Evolutionary conservation across 2,329 filamentous ascomycete genomes (phyloP).

Genomic region (Trichoderma polysporum): DNA sequence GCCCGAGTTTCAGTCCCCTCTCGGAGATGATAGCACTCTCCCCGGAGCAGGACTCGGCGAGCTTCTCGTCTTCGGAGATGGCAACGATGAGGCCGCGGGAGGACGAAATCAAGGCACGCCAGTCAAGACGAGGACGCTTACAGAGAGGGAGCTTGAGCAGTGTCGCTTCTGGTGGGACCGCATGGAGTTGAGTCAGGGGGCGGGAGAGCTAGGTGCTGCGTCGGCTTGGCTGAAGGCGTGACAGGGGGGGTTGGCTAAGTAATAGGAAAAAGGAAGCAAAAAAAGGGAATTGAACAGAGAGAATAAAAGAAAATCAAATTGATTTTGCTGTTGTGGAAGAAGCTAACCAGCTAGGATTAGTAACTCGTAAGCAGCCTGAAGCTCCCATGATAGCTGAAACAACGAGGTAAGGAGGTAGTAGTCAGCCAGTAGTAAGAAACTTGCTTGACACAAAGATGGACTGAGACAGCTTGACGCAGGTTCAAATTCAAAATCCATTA

Average conservation of each 20-base stretch:
- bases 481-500: neutral
- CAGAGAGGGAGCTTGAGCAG: constrained; percentile 45
- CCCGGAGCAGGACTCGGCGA: constrained; percentile 30
- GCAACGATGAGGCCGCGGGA: constrained; percentile 55
- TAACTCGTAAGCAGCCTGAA: neutral
- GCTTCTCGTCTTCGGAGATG: constrained; percentile 57
- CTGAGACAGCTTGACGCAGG: neutral
- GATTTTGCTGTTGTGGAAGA: no score
- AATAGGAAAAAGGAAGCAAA: neutral
- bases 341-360: neutral
- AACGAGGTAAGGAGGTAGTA: neutral
- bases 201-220: constrained; percentile 22
- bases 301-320: no score
- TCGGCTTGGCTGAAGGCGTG: constrained; percentile 1
- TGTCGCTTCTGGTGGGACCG: constrained; percentile 63
- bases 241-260: neutral
- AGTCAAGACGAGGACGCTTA: constrained; percentile 44
- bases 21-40: constrained; percentile 25
- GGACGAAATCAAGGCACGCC: constrained; percentile 42
- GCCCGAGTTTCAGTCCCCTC: constrained; percentile 46
- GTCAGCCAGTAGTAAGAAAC: no score
- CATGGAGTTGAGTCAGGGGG: constrained; percentile 37
- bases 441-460: neutral
- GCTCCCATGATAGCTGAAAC: neutral
- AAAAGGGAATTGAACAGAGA: neutral